These are phyloP conservation scores for Aspergillus panamensis DNA, from an alignment of 495 filamentous ascomycete species.

Conservation along the genomic window DNA sequence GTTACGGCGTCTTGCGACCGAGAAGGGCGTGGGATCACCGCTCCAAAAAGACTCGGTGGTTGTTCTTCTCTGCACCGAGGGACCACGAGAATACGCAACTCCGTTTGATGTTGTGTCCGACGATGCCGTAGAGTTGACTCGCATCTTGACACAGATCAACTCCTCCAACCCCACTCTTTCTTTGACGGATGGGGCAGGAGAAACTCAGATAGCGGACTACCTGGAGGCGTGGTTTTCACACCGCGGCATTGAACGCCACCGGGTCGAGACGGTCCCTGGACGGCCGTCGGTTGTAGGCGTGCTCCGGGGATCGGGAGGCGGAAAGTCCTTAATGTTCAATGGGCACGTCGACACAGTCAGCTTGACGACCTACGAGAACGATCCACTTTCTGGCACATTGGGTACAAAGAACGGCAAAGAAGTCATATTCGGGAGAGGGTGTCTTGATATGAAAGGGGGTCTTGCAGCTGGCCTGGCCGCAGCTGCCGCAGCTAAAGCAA, in stretches of 20 bases:
- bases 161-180: slow-evolving; percentile 45
- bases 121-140: slow-evolving; percentile 35
- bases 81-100: slow-evolving; percentile 34
- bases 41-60: slow-evolving; percentile 49
- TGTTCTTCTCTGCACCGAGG: slow-evolving; percentile 52
- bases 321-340: slow-evolving; percentile 48
- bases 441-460: slow-evolving; percentile 48
- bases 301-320: slow-evolving; percentile 40
- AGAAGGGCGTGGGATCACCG: slow-evolving; percentile 25
- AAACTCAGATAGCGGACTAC: slow-evolving; percentile 40
- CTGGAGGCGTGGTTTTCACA: slow-evolving; percentile 44
- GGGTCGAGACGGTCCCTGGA: slow-evolving; percentile 38
- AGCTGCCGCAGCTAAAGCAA: slow-evolving; percentile 28
- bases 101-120: slow-evolving; percentile 35
- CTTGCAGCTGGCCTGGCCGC: slow-evolving; percentile 41
- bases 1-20: slow-evolving; percentile 40
- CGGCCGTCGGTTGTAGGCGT: slow-evolving; percentile 47
- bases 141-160: slow-evolving; percentile 39
- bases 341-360: slow-evolving; percentile 50
- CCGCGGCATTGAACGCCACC: slow-evolving; percentile 43
- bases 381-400: slow-evolving; percentile 38
- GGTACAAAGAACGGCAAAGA: slow-evolving; percentile 31
- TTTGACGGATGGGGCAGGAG: slow-evolving; percentile 35
- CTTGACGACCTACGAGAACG: slow-evolving; percentile 38
- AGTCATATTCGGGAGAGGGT: slow-evolving; percentile 41